Evolutionary conservation across 2,329 filamentous ascomycete species (phyloP).

Genomic region (Graphilbum ipis-grandicollis): DNA sequence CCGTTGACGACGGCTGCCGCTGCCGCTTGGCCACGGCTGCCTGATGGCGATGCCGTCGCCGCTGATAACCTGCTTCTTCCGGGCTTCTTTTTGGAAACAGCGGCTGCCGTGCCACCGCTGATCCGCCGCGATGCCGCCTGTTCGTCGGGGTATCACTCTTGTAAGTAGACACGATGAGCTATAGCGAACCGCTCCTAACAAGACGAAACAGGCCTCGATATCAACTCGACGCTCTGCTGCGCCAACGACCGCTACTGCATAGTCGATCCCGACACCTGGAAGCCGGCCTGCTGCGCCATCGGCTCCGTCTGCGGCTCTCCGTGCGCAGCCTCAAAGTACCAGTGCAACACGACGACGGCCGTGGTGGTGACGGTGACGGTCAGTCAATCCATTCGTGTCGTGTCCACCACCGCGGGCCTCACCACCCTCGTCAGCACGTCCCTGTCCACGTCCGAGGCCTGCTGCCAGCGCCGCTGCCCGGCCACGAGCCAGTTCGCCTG

Average conservation of each 20-base stretch:
- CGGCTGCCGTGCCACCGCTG: conserved; percentile 1
- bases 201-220: conserved; percentile 14
- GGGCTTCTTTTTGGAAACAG: conserved; percentile 4
- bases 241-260: conserved; percentile 15
- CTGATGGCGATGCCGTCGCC: not conserved
- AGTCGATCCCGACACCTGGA: conserved; percentile 10
- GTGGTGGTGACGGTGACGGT: conserved; percentile 5
- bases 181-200: too few relatives aligned
- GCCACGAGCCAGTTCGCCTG: conserved; percentile 26
- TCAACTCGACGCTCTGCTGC: conserved; percentile 13
- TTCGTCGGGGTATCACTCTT: conserved; percentile 7
- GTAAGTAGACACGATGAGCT: conserved; percentile 1
- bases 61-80: conserved; percentile 1
- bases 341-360: conserved; percentile 14
- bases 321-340: conserved; percentile 14
- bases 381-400: conserved; percentile 1
- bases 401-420: conserved; percentile 8
- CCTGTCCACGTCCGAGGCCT: conserved; percentile 15
- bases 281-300: conserved; percentile 15
- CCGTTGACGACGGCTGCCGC: not conserved
- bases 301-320: conserved; percentile 14
- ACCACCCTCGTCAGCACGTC: conserved; percentile 13
- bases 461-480: conserved; percentile 23
- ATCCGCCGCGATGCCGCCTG: conserved; percentile 5
- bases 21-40: not conserved